These are phyloP conservation scores for Aspergillus egyptiacus DNA, from an alignment of 495 filamentous ascomycete species.

Conservation along the genomic window DNA sequence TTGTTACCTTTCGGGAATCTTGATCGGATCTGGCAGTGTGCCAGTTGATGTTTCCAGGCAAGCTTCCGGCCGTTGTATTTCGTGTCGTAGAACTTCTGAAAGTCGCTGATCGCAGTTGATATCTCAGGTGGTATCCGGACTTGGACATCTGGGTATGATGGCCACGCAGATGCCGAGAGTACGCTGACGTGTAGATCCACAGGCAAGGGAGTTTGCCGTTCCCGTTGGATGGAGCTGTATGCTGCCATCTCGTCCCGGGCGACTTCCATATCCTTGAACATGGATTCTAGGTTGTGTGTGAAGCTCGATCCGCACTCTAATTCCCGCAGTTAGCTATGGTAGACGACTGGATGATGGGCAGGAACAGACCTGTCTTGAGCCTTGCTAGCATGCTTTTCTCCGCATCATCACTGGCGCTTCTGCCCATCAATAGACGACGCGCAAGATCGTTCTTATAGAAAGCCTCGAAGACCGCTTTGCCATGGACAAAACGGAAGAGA, in stretches of 20 bases:
- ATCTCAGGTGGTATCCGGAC: conserved; percentile 72
- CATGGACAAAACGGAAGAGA: conserved; percentile 93
- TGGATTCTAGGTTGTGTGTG: conserved; percentile 93
- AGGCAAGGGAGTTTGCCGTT: conserved; percentile 42
- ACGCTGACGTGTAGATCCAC: conserved; percentile 83
- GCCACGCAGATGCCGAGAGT: conserved; percentile 84
- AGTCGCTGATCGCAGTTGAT: conserved; percentile 59
- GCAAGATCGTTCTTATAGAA: conserved; percentile 99
- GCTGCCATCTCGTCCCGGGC: conserved; percentile 75
- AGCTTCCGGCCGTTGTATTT: conserved; percentile 85
- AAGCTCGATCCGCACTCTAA: conserved; percentile 86
- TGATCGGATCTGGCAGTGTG: conserved; percentile 78
- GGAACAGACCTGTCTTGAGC: conserved; percentile 62
- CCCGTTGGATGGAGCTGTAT: conserved; percentile 56
- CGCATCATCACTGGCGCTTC: conserved; percentile 89
- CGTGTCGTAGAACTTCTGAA: conserved; percentile 71
- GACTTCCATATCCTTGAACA: conserved; percentile 98
- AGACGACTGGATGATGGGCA: background rate
- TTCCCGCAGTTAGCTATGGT: conserved; percentile 1
- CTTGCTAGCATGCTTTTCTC: conserved; percentile 91
- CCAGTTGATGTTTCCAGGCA: conserved; percentile 85
- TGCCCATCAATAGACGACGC: conserved; percentile 76
- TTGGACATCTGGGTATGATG: conserved; percentile 75
- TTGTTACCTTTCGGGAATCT: conserved; percentile 71
- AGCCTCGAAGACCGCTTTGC: conserved; percentile 95